A percentile compares a stretch with the other conserved stretches of the same genome.
phyloP scores from a whole-genome alignment of 2,329 filamentous ascomycete genomes.

The Alternaria viburni region DNA sequence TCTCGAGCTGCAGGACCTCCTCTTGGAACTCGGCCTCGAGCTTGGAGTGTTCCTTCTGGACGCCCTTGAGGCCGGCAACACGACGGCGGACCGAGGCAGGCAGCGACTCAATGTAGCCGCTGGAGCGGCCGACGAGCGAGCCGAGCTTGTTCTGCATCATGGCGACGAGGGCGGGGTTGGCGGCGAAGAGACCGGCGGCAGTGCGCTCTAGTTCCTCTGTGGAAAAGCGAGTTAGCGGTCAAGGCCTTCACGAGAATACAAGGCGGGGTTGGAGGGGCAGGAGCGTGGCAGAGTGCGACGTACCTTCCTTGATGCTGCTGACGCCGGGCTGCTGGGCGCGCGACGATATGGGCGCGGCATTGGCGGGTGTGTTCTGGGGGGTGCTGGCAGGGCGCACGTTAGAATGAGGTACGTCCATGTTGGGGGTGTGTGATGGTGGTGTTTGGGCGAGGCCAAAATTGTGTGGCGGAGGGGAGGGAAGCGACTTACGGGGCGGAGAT shows the following conservation, averaged over 20 bases:
- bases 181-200: constrained; percentile 90
- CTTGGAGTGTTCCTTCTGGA: constrained; percentile 98
- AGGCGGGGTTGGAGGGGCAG: constrained; percentile 42
- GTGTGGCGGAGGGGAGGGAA: constrained; percentile 31
- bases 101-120: constrained; percentile 96
- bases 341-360: constrained; percentile 95
- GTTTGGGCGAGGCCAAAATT: constrained; percentile 24
- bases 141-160: constrained; percentile 98
- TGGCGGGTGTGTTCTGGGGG: constrained; percentile 96
- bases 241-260: constrained; percentile 27
- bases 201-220: constrained; percentile 90
- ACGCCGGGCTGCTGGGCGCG: constrained; percentile 95
- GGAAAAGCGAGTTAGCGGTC: constrained; percentile 47
- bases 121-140: constrained; percentile 90
- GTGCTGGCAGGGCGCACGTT: constrained; percentile 66
- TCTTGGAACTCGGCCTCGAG: constrained; percentile 98
- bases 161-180: constrained; percentile 91
- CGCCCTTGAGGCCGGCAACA: constrained; percentile 93
- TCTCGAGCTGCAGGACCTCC: constrained; percentile 96
- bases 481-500: constrained; percentile 68
- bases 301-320: constrained; percentile 96
- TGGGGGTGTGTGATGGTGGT: constrained; percentile 21
- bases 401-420: constrained; percentile 43
- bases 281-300: constrained; percentile 30
- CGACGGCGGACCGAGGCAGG: constrained; percentile 88